Percentiles rank a stretch among this genome's conserved stretches.
Evolutionary conservation across 208 protist genomes (phyloP).

Genomic region (Leishmania braziliensis): DNA sequence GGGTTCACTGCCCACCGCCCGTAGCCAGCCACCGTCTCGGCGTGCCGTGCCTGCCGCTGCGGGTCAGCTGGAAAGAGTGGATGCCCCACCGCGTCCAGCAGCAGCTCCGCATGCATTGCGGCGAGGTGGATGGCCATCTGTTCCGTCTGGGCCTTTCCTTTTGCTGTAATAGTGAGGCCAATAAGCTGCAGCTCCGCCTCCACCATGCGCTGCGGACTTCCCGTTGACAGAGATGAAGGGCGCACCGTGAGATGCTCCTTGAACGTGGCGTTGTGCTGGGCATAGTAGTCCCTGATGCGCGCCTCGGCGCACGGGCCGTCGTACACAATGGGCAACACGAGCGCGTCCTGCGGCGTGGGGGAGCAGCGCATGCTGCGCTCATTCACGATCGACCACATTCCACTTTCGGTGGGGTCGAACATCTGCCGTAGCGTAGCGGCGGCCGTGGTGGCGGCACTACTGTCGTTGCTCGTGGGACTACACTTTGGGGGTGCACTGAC

Average conservation of each 20-base stretch:
- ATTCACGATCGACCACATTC: conserved; percentile 76
- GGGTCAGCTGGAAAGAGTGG: conserved; percentile 62
- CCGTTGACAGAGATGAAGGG: conserved; percentile 30
- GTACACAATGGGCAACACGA: conserved; percentile 74
- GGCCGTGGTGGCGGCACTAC: not conserved
- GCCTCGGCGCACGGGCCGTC: conserved; percentile 46
- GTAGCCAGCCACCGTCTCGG: conserved; percentile 49
- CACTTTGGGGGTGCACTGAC: not conserved
- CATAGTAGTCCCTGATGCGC: conserved; percentile 64
- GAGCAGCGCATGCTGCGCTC: conserved; percentile 59
- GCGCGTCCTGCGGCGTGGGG: conserved; percentile 58
- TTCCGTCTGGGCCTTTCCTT: conserved; percentile 63
- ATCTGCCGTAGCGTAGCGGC: not conserved
- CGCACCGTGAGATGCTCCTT: conserved; percentile 40
- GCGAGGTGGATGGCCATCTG: conserved; percentile 70
- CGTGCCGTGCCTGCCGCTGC: conserved; percentile 62
- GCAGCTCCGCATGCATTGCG: conserved; percentile 83
- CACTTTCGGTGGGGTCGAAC: conserved; percentile 80
- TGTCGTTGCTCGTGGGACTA: not conserved
- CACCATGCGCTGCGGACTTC: conserved; percentile 46
- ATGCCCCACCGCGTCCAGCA: conserved; percentile 65
- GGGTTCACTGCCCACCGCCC: conserved; percentile 79
- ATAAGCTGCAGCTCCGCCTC: conserved; percentile 59
- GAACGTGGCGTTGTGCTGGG: conserved; percentile 51
- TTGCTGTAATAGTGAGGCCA: conserved; percentile 35